These are phyloP conservation scores for Bruguiera sexangula DNA, from an alignment of 345 rosid species.

Conservation along the genomic window DNA sequence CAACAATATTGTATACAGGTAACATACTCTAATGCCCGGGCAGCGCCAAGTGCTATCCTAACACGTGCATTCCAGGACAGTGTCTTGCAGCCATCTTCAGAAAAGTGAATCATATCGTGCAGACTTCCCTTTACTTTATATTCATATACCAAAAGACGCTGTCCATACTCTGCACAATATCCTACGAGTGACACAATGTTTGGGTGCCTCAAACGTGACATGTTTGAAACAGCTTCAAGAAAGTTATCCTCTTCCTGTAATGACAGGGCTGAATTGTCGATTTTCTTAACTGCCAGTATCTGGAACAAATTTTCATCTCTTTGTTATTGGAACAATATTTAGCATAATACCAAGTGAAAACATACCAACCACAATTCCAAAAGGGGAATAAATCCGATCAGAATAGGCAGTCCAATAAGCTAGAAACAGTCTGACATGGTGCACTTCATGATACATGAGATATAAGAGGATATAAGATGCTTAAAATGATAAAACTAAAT, in stretches of 20 bases:
- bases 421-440: no score
- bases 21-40: slow-evolving; percentile 97
- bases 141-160: slow-evolving; percentile 92
- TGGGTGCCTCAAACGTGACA: slow-evolving; percentile 93
- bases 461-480: no score
- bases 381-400: background rate
- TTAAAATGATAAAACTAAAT: no score
- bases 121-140: slow-evolving; percentile 67
- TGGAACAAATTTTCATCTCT: slow-evolving; percentile 27
- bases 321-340: slow-evolving; percentile 2
- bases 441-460: no score
- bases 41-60: slow-evolving; percentile 94
- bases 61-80: slow-evolving; percentile 96
- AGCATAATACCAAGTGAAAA: background rate
- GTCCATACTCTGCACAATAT: slow-evolving; percentile 93
- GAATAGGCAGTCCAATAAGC: no score
- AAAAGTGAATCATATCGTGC: slow-evolving; percentile 81
- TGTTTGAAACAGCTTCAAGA: slow-evolving; percentile 86
- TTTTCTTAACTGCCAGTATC: slow-evolving; percentile 90
- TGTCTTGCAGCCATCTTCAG: slow-evolving; percentile 62
- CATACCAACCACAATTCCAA: background rate
- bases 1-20: slow-evolving; percentile 11
- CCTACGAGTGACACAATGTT: slow-evolving; percentile 81
- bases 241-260: slow-evolving; percentile 91
- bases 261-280: slow-evolving; percentile 81